These are phyloP conservation scores for Colletotrichum gloeosporioides DNA, from an alignment of 2,329 filamentous ascomycete species.

Conservation along the genomic window DNA sequence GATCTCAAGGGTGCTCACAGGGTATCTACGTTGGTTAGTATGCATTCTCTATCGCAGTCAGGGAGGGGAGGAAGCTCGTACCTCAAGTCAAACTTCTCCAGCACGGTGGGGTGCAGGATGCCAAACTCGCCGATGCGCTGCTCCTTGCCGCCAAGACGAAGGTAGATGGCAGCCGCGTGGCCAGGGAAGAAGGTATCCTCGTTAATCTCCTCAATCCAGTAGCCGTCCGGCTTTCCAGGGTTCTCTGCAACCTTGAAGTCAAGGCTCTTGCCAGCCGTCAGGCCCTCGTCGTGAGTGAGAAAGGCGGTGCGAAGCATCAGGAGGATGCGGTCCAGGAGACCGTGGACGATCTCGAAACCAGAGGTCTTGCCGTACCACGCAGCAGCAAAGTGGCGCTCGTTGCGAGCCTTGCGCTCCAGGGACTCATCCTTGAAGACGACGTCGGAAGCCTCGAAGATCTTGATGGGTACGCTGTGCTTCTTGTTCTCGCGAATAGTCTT, in stretches of 20 bases:
- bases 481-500: conserved; percentile 97
- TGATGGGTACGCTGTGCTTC: conserved; percentile 85
- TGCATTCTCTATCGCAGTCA: background rate
- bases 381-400: conserved; percentile 95
- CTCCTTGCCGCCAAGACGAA: conserved; percentile 76
- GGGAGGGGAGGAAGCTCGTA: conserved; percentile 43
- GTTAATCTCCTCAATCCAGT: conserved; percentile 94
- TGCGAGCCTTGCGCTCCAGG: conserved; percentile 84
- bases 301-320: conserved; percentile 89
- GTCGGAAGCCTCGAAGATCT: conserved; percentile 90
- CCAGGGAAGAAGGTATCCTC: conserved; percentile 92
- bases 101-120: conserved; percentile 89
- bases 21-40: conserved; percentile 63
- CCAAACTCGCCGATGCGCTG: conserved; percentile 87
- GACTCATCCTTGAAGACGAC: conserved; percentile 88
- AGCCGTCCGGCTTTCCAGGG: conserved; percentile 69
- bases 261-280: conserved; percentile 52
- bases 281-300: conserved; percentile 75
- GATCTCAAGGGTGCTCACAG: conserved; percentile 91
- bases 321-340: conserved; percentile 89
- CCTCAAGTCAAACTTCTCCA: conserved; percentile 92
- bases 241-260: conserved; percentile 60
- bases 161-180: conserved; percentile 83
- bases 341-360: conserved; percentile 96
- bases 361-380: conserved; percentile 94